Evolutionary conservation across 106 monocot genomes (phyloP).

Genomic region (Apostasia shenzhenica): DNA sequence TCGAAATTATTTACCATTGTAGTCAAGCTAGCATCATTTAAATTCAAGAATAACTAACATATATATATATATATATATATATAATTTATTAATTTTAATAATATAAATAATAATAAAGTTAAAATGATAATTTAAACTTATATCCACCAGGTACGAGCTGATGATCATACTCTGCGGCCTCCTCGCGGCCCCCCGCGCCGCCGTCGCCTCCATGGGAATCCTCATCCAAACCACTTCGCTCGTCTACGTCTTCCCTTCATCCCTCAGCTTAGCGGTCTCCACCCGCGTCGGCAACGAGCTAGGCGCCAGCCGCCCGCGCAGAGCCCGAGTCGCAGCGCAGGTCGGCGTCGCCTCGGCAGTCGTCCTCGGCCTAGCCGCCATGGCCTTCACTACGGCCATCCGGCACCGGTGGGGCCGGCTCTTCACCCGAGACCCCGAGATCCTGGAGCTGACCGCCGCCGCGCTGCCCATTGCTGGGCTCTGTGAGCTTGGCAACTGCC

Average conservation of each 20-base stretch:
- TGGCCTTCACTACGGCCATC: slow-evolving; percentile 46
- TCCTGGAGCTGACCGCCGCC: slow-evolving; percentile 56
- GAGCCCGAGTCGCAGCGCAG: slow-evolving; percentile 33
- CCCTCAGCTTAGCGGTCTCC: slow-evolving; percentile 65
- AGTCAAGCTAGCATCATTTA: no score
- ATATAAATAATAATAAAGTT: no score
- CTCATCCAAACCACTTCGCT: slow-evolving; percentile 29
- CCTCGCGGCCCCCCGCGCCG: slow-evolving; percentile 45
- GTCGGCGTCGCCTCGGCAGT: slow-evolving; percentile 30
- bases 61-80: no score
- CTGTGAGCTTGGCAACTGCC: slow-evolving; percentile 28
- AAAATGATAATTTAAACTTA: slow-evolving; percentile 70
- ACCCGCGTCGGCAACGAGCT: slow-evolving; percentile 75
- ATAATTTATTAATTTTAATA: no score
- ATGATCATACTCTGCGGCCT: slow-evolving; percentile 65
- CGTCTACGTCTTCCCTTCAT: slow-evolving; percentile 79
- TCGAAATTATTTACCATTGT: no score
- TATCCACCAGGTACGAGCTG: slow-evolving; percentile 68
- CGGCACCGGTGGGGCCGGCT: slow-evolving; percentile 60
- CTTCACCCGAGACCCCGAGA: slow-evolving; percentile 56
- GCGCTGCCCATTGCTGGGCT: slow-evolving; percentile 78
- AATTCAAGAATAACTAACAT: no score
- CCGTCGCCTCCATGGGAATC: slow-evolving; percentile 54
- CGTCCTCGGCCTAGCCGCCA: slow-evolving; percentile 34
- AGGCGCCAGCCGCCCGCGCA: slow-evolving; percentile 45